Evolutionary conservation across 2,329 filamentous ascomycete genomes (phyloP), one percentile per base, ranked within the genome.

Genomic region (Amauroascus verrucosus): DNA sequence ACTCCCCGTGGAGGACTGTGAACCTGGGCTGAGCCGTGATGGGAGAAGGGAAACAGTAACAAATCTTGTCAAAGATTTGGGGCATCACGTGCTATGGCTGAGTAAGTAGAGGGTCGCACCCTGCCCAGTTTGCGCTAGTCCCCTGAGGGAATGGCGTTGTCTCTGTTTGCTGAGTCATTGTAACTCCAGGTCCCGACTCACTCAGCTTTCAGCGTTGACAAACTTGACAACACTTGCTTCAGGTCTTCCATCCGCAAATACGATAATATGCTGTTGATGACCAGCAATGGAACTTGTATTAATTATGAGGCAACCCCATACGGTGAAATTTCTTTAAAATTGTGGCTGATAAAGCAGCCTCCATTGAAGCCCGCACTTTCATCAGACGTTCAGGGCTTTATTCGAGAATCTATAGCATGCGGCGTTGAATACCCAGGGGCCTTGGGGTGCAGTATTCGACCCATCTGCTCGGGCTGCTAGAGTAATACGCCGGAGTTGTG

Each of bases 1-100:
- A 49, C 48, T 55, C n/a, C 40, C 55, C 48, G 55, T 53, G 48
- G 26, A 49, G 16, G 54, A 50, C 50, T 32, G 44, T 24, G 22
- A 52, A 46, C 53, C 20, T 40, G 51, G 54, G 49, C 38, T 32
- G 49, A 44, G 49, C 24, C 26, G 48, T 53, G 50, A 46, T 46
- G 50, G 50, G 33, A 41, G 43, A 48, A 53, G 28, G 51, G 35
- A 53, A 53, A 40, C 26, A 40, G 49, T 20, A 51, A 37, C 49
- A 51, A 53, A 53, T 47, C 50, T 40, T 11, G 50, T 46, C 50
- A 20, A 22, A 32, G 43, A 52, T 24, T 30, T 26, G 51, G 51
- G 30, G 37, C 6, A 32, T 48, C 51, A 53, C 51, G 43, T 53
- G 51, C n/a, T n/a, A 11, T 3, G 16, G 48, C 37, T 51, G 49